phyloP scores from a whole-genome alignment of 768 basidiomycete species.

The Mycena maculata region DNA sequence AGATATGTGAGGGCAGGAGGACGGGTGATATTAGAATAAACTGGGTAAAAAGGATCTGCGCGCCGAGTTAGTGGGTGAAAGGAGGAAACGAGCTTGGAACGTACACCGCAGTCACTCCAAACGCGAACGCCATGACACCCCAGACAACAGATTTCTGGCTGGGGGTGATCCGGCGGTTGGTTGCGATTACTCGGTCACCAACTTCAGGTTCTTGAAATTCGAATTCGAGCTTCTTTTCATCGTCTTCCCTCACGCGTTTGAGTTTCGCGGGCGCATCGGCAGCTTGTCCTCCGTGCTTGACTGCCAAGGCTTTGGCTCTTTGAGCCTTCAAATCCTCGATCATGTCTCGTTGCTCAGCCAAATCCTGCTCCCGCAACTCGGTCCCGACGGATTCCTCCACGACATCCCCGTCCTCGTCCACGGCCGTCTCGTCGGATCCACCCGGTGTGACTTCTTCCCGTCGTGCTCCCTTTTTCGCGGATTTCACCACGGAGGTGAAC shows the following conservation, averaged over 20 bases:
- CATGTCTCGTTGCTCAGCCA: constrained; percentile 81
- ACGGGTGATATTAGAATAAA: constrained; percentile 58
- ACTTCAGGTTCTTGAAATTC: constrained; percentile 77
- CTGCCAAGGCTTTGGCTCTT: constrained; percentile 53
- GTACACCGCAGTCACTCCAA: constrained; percentile 85
- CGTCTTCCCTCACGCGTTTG: constrained; percentile 69
- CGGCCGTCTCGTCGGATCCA: constrained; percentile 71
- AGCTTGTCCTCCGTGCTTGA: constrained; percentile 40
- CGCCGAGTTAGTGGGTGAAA: constrained; percentile 15
- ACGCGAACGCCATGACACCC: constrained; percentile 86
- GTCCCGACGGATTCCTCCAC: constrained; percentile 68
- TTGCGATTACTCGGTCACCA: constrained; percentile 61
- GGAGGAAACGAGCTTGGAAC: constrained; percentile 45
- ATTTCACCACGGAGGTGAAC: constrained; percentile 50
- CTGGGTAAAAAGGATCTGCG: constrained; percentile 69
- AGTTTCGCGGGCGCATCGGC: constrained; percentile 42
- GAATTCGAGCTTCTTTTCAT: constrained; percentile 63
- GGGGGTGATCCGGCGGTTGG: constrained; percentile 76
- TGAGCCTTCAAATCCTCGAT: constrained; percentile 79
- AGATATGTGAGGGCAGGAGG: constrained; percentile 35
- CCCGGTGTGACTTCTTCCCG: constrained; percentile 54
- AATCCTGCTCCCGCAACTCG: constrained; percentile 75
- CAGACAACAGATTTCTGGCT: constrained; percentile 82
- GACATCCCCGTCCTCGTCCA: constrained; percentile 72
- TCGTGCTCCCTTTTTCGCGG: constrained; percentile 46